Evolutionary conservation across 441 rosid species (phyloP).

Genomic region (Pelargonium australe): DNA sequence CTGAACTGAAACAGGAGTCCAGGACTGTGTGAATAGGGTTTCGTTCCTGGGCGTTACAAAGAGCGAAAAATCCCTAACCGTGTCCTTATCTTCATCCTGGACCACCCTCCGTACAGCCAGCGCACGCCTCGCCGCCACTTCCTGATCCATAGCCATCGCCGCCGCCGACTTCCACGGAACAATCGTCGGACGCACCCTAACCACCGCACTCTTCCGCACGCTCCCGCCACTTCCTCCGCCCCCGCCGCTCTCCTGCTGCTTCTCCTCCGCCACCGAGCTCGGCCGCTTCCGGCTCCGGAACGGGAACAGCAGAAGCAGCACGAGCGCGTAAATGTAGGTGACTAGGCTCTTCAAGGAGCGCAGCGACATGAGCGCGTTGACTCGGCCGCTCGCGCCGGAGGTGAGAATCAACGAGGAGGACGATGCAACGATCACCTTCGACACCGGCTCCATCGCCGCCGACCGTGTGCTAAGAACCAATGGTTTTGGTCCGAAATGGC

Average conservation of each 20-base stretch:
- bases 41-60: constrained; percentile 51
- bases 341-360: constrained; percentile 43
- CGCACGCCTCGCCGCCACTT: constrained; percentile 53
- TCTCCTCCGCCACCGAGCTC: constrained; percentile 24
- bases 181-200: constrained; percentile 37
- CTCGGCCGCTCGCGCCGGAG: constrained; percentile 76
- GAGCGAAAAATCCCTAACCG: constrained; percentile 39
- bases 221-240: too few species aligned
- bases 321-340: constrained; percentile 36
- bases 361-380: constrained; percentile 55
- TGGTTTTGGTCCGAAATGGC: background rate
- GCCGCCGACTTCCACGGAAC: constrained; percentile 43
- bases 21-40: constrained; percentile 65
- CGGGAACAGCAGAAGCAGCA: constrained; percentile 47
- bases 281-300: constrained; percentile 41
- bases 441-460: constrained; percentile 27
- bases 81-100: constrained; percentile 41
- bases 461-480: background rate
- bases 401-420: constrained; percentile 51
- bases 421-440: constrained; percentile 6
- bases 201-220: constrained; percentile 22
- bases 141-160: constrained; percentile 41
- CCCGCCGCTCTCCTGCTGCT: constrained; percentile 26
- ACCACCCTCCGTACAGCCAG: constrained; percentile 53
- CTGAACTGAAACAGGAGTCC: constrained; percentile 47